Evolutionary conservation across 176 grass and related monocot species (phyloP).

Genomic region (Cenchrus purpureus): DNA sequence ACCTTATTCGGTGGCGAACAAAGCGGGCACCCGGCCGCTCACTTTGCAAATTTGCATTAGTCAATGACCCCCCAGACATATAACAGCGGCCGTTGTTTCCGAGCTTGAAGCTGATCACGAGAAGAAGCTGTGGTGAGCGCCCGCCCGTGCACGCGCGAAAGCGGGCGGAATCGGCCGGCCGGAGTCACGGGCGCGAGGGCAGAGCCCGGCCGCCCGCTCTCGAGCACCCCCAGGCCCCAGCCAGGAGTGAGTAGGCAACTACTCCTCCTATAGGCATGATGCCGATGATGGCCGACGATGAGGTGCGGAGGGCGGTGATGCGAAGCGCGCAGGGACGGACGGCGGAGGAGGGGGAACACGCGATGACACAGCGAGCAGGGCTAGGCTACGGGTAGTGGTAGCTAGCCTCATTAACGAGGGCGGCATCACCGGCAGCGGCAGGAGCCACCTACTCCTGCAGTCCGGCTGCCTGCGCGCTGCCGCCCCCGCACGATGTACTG

Average conservation of each 20-base stretch:
- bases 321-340: constrained; percentile 30
- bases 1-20: constrained; percentile 13
- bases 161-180: neutral
- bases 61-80: neutral
- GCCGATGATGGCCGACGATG: constrained; percentile 10
- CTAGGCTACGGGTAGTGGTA: neutral
- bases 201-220: neutral
- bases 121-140: neutral
- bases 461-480: neutral
- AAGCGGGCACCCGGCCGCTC: neutral
- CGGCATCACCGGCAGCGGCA: neutral
- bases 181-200: constrained; percentile 19
- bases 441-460: neutral
- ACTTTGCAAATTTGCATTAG: neutral
- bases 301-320: constrained; percentile 34
- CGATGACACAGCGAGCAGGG: neutral
- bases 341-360: neutral
- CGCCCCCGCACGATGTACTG: constrained; percentile 2
- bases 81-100: no score
- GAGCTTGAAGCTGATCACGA: neutral
- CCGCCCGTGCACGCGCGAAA: neutral
- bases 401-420: neutral
- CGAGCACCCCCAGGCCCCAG: neutral
- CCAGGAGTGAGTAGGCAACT: neutral
- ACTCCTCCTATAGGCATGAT: constrained; percentile 3